Evolutionary conservation across 176 grass and related monocot genomes (phyloP).

Genomic region (Oropetium thomaeum): DNA sequence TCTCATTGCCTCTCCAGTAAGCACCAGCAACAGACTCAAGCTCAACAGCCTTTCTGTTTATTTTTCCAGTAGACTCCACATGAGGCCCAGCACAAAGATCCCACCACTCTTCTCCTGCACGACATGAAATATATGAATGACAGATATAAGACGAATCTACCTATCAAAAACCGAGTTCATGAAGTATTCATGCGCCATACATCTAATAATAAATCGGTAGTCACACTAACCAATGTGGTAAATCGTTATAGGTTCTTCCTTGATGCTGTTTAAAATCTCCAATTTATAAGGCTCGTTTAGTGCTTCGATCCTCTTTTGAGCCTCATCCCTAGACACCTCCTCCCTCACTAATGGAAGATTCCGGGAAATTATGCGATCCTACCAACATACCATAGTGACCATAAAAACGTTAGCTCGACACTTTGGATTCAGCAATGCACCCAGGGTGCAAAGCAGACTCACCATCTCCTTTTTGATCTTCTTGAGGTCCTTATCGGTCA

Average conservation of each 20-base stretch:
- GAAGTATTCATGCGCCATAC: not conserved
- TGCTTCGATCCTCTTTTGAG: conserved; percentile 73
- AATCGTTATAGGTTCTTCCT: conserved; percentile 92
- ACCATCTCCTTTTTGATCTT: conserved; percentile 99
- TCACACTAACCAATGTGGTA: conserved; percentile 79
- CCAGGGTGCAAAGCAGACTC: conserved; percentile 3
- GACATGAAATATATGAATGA: not conserved
- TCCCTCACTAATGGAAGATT: conserved; percentile 89
- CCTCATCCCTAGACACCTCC: conserved; percentile 85
- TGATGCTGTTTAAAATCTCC: conserved; percentile 87
- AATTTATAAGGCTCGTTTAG: conserved; percentile 91
- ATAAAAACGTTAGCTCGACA: conserved; percentile 31
- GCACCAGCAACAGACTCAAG: conserved; percentile 96
- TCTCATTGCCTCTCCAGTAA: conserved; percentile 97
- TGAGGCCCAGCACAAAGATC: conserved; percentile 97
- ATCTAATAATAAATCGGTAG: not conserved
- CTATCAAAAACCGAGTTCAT: not conserved
- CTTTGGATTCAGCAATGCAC: not conserved
- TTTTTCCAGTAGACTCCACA: conserved; percentile 86
- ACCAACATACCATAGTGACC: conserved; percentile 48
- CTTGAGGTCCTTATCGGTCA: conserved; percentile 90
- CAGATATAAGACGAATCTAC: not conserved
- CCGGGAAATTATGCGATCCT: conserved; percentile 77
- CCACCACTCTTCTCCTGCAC: conserved; percentile 97
- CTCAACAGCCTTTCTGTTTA: conserved; percentile 75